phyloP scores from a whole-genome alignment of 1,284 basidiomycete genomes.

The Papiliotrema laurentii region DNA sequence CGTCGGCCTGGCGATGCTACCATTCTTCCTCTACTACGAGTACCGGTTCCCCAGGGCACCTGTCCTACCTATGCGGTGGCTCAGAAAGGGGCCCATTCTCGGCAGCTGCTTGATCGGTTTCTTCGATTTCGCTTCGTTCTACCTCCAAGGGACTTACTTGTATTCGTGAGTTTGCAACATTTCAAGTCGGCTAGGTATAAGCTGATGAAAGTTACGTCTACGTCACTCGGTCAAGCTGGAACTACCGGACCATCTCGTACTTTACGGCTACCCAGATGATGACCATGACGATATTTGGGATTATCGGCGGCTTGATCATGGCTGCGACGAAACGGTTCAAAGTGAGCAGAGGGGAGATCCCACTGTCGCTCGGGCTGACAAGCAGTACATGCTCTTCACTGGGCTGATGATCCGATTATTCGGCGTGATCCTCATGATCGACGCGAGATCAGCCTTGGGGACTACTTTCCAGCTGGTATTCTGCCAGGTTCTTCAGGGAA shows the following conservation, averaged over 20 bases:
- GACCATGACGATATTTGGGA: slow-evolving; percentile 49
- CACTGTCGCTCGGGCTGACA: not conserved
- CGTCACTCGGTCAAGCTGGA: slow-evolving; percentile 43
- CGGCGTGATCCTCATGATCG: slow-evolving; percentile 68
- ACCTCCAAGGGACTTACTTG: slow-evolving; percentile 40
- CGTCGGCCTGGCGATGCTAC: slow-evolving; percentile 47
- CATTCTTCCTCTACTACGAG: slow-evolving; percentile 50
- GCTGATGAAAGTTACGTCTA: slow-evolving; percentile 17
- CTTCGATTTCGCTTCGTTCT: slow-evolving; percentile 64
- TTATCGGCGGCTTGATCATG: slow-evolving; percentile 49
- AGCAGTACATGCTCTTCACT: slow-evolving; percentile 57
- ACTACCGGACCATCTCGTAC: slow-evolving; percentile 35
- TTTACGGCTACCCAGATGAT: slow-evolving; percentile 43
- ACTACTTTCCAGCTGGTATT: slow-evolving; percentile 52
- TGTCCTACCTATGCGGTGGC: slow-evolving; percentile 55
- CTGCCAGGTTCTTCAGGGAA: slow-evolving; percentile 53
- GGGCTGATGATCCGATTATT: slow-evolving; percentile 65
- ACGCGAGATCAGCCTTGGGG: slow-evolving; percentile 61
- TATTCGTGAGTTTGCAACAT: slow-evolving; percentile 31
- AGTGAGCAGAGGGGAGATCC: slow-evolving; percentile 17
- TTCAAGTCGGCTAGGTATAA: not conserved
- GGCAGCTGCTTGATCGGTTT: slow-evolving; percentile 62
- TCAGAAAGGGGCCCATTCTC: slow-evolving; percentile 58
- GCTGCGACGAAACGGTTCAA: slow-evolving; percentile 50
- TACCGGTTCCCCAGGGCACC: slow-evolving; percentile 48